Evolutionary conservation across 2,329 filamentous ascomycete genomes (phyloP), one percentile per base, ranked within the genome.

Genomic region (Cercospora sp.): DNA sequence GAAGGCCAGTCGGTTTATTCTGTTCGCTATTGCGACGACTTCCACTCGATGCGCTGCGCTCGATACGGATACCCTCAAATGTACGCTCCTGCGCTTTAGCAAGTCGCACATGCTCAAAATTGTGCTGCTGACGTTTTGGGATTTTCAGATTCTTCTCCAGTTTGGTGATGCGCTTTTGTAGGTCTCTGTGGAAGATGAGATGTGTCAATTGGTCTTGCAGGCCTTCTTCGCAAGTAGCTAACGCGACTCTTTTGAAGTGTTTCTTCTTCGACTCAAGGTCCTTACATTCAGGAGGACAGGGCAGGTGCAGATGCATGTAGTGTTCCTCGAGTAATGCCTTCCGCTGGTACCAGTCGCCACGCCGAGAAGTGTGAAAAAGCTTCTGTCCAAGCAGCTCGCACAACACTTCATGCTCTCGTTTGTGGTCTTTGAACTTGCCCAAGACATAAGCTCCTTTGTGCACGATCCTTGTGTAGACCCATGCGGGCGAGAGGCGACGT

Each of bases 301-400:
- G 82, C 32, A 83, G 84, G 5, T 91, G 77, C 4, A 85, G 83
- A 75, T 89, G 86, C 91, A 98, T 94, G 79, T 99, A 98, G 77
- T 96, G 93, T 78, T 99, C 95, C 81, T 99, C 95, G 1, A 99
- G 80, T 1, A 99, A 82, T 0, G 94, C 95, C 80, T 96, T 97
- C 21, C 95, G 91, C 77, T 97, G 94, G 77, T 98, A 98, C 95
- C 95, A 99, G 0, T 89, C 88, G 0, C 95, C 95, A 51, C 95
- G 88, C 30, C 94, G 87, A 1, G 93, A 88, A 53, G 91, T 85
- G 74, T 98, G 94, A 74, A 98, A 98, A 0, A 97, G 85, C 4
- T 87, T 87, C 77, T 99, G 95, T 3, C 82, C 81, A 0, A 99
- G 87, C 3, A 99, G 85, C 75, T 95, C 91, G 0, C 81, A 84